Base-by-base conservation (phyloP, 257 asterid genomes). In the Haberlea rhodopensis region DNA sequence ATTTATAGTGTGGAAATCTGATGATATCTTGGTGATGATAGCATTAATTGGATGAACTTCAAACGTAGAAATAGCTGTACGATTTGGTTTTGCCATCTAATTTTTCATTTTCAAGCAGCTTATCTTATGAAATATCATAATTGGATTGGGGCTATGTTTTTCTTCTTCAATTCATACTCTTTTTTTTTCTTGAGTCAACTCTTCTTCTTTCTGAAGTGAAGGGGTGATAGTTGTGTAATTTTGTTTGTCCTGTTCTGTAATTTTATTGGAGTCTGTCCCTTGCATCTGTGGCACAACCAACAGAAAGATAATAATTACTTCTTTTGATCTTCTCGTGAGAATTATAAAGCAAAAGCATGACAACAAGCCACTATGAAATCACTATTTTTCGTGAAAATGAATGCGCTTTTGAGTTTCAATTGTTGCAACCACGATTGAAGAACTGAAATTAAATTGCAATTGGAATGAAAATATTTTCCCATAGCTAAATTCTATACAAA, bases 11-110 rank as follows among this genome's bases (percentile, higher is more conserved):
- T 19, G 43, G 15, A 24, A 25, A 66, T 27, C 1, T 53, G 55
- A 66, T 43, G 5, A 22, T 37, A 51, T 65, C 6, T 24, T 60
- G 49, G 25, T 60, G 24, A 53, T 26, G 3, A 29, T 34, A 23
- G 21, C 57, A 34, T 66, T 45, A 55, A 46, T 55, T 53, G 1
- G 62, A 52, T 6, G 57, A 66, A 31, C 32, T 64, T 5, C 40
- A 15, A 13, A 43, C 62, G 43, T 22, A 16, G 16, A 49, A 19
- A 26, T 40, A 43, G 40, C 58, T 40, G 65, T 54, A n/a, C 68
- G 19, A 62, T 26, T 19, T n/a, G n/a, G n/a, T n/a, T n/a, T n/a
- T n/a, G n/a, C n/a, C n/a, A n/a, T n/a, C n/a, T n/a, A n/a, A n/a
- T n/a, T n/a, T n/a, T n/a, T n/a, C n/a, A n/a, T n/a, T n/a, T n/a